These are phyloP conservation scores for Auricularia auricula-judae DNA, from an alignment of 768 basidiomycete genomes.

Conservation along the genomic window DNA sequence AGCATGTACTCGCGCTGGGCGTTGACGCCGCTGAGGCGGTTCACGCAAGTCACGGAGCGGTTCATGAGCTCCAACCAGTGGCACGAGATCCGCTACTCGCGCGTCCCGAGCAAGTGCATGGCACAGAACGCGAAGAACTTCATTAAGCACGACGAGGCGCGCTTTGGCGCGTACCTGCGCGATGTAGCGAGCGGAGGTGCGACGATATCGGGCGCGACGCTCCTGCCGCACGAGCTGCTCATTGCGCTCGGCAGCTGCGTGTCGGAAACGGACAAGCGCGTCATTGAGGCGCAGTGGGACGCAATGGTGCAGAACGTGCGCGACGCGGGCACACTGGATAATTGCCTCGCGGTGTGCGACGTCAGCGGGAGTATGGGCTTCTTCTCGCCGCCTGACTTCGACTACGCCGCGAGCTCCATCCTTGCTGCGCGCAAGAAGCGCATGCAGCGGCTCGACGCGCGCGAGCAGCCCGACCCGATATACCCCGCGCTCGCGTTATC, in stretches of 20 bases:
- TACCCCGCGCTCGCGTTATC: slow-evolving; percentile 54
- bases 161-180: slow-evolving; percentile 48
- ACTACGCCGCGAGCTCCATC: neutral
- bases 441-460: neutral
- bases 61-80: slow-evolving; percentile 34
- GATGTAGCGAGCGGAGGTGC: slow-evolving; percentile 44
- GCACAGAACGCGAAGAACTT: slow-evolving; percentile 42
- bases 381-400: neutral
- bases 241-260: slow-evolving; percentile 24
- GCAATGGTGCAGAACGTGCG: slow-evolving; percentile 41
- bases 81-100: slow-evolving; percentile 44
- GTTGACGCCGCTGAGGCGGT: slow-evolving; percentile 43
- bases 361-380: slow-evolving; percentile 66
- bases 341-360: slow-evolving; percentile 58
- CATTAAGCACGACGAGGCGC: slow-evolving; percentile 41
- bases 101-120: slow-evolving; percentile 58
- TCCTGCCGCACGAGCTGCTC: slow-evolving; percentile 49
- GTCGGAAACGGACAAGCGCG: slow-evolving; percentile 27
- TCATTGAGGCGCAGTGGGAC: slow-evolving; percentile 59
- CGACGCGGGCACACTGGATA: slow-evolving; percentile 47
- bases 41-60: slow-evolving; percentile 35
- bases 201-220: slow-evolving; percentile 29
- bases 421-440: too few relatives aligned
- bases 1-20: slow-evolving; percentile 49
- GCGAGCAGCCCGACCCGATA: slow-evolving; percentile 31